A percentile compares a stretch with the other conserved stretches of the same genome.
phyloP scores from a whole-genome alignment of 805 yeast species.

The Sungouiella thailandica region DNA sequence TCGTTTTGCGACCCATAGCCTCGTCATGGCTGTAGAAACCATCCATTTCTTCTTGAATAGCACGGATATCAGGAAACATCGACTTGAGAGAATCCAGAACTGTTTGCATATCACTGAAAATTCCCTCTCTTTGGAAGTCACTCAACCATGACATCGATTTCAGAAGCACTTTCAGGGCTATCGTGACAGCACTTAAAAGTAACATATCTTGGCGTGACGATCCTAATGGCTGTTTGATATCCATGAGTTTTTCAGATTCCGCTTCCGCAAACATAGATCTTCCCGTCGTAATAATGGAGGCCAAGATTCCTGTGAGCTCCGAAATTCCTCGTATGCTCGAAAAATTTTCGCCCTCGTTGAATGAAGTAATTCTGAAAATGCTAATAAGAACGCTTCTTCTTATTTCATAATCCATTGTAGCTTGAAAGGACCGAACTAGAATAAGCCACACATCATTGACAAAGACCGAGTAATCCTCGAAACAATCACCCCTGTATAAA shows the following conservation, averaged over 20 bases:
- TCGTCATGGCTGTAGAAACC: too few species aligned
- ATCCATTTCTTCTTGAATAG: too few species aligned
- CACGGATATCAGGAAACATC: not conserved
- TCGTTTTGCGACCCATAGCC: not conserved
- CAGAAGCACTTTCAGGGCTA: constrained; percentile 41
- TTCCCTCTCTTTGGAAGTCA: constrained; percentile 67
- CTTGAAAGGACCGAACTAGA: constrained; percentile 60
- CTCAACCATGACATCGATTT: constrained; percentile 43
- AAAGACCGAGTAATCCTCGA: not conserved
- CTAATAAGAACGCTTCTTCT: constrained; percentile 54
- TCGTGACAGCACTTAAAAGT: constrained; percentile 47
- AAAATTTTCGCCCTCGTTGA: constrained; percentile 29
- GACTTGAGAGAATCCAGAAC: constrained; percentile 24
- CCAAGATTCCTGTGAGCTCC: constrained; percentile 44
- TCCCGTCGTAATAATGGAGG: constrained; percentile 58
- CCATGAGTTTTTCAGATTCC: not conserved
- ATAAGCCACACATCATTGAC: constrained; percentile 45
- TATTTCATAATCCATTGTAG: constrained; percentile 64
- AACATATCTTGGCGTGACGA: constrained; percentile 33
- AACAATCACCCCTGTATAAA: constrained; percentile 19
- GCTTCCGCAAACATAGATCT: constrained; percentile 14
- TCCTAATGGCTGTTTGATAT: constrained; percentile 14
- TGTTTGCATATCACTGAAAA: constrained; percentile 45
- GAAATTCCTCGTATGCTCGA: constrained; percentile 27
- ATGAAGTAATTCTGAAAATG: constrained; percentile 46